Conservation (phyloP, 2,329 filamentous ascomycete genomes). For the Xylariaceae sp. region DNA sequence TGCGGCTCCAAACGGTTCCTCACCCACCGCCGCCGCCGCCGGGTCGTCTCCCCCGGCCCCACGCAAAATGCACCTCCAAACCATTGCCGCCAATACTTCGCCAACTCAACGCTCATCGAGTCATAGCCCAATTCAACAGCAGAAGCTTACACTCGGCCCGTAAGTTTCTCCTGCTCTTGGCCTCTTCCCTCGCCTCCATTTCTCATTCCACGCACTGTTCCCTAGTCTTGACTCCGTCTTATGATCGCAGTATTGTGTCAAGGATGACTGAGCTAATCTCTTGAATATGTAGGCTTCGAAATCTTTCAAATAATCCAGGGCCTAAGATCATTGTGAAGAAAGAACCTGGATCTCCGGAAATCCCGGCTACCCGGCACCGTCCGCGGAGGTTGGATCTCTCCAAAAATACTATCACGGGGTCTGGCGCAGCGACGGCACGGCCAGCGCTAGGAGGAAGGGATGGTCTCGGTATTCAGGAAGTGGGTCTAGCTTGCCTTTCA, state of each 20-base stretch:
- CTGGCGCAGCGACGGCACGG: constrained; percentile 58
- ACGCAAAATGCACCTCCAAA: constrained; percentile 35
- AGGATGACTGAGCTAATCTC: constrained; percentile 20
- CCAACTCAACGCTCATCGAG: constrained; percentile 48
- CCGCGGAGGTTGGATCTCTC: constrained; percentile 76
- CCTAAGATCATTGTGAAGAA: constrained; percentile 95
- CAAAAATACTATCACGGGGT: constrained; percentile 51
- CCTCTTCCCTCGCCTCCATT: constrained; percentile 16
- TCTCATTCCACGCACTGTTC: background rate
- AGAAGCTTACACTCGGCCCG: constrained; percentile 55
- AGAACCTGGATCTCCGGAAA: constrained; percentile 82
- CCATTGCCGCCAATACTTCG: constrained; percentile 22
- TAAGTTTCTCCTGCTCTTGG: constrained; percentile 40
- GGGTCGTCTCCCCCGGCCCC: constrained; percentile 44
- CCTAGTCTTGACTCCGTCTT: background rate
- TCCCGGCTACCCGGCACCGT: constrained; percentile 68
- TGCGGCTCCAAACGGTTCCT: constrained; percentile 28
- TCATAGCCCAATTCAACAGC: constrained; percentile 44
- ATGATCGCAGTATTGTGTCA: background rate
- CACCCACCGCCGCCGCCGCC: constrained; percentile 18
- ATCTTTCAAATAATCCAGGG: constrained; percentile 43
- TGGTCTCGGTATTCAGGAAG: constrained; percentile 78
- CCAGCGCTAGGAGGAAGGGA: constrained; percentile 77
- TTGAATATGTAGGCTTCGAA: constrained; percentile 39
- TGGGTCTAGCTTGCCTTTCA: constrained; percentile 89